These are phyloP conservation scores for Yamadazyma siamensis DNA, from an alignment of 1,139 yeast species.

Conservation along the genomic window DNA sequence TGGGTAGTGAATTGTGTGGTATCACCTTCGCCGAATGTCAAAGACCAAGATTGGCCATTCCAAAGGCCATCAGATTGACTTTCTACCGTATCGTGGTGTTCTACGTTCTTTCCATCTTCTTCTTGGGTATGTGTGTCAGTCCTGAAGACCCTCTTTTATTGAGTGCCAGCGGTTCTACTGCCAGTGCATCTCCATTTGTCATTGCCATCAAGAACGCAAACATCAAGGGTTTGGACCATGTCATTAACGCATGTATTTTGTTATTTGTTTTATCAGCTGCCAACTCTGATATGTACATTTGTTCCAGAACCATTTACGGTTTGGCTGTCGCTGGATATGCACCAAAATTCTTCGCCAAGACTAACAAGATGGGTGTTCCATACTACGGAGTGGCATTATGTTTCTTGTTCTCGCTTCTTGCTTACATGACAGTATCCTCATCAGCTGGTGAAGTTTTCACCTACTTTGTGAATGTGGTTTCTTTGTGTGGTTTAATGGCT, in stretches of 20 bases:
- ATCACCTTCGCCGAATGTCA: slow-evolving; percentile 76
- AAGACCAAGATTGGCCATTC: slow-evolving; percentile 72
- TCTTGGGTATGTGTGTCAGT: slow-evolving; percentile 74
- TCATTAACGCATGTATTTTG: slow-evolving; percentile 44
- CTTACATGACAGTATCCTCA: slow-evolving; percentile 59
- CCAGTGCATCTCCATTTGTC: slow-evolving; percentile 76
- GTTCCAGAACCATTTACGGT: slow-evolving; percentile 44
- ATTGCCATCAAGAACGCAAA: slow-evolving; percentile 46
- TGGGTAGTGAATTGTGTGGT: slow-evolving; percentile 69
- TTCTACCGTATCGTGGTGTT: slow-evolving; percentile 74
- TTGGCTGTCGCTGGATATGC: slow-evolving; percentile 47
- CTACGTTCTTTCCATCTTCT: slow-evolving; percentile 61
- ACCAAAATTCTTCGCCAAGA: slow-evolving; percentile 47
- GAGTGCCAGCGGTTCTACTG: slow-evolving; percentile 44
- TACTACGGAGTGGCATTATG: slow-evolving; percentile 34
- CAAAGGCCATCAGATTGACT: slow-evolving; percentile 72
- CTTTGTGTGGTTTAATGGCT: slow-evolving; percentile 68
- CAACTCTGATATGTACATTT: slow-evolving; percentile 47
- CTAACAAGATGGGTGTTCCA: slow-evolving; percentile 39
- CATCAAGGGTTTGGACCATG: slow-evolving; percentile 42
- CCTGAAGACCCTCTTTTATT: slow-evolving; percentile 57
- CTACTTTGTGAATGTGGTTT: slow-evolving; percentile 70
- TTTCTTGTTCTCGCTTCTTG: slow-evolving; percentile 50
- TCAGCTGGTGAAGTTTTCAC: slow-evolving; percentile 53
- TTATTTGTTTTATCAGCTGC: slow-evolving; percentile 46